Evolutionary conservation across 1,139 yeast species (phyloP).

Genomic region (Taphrina communis): DNA sequence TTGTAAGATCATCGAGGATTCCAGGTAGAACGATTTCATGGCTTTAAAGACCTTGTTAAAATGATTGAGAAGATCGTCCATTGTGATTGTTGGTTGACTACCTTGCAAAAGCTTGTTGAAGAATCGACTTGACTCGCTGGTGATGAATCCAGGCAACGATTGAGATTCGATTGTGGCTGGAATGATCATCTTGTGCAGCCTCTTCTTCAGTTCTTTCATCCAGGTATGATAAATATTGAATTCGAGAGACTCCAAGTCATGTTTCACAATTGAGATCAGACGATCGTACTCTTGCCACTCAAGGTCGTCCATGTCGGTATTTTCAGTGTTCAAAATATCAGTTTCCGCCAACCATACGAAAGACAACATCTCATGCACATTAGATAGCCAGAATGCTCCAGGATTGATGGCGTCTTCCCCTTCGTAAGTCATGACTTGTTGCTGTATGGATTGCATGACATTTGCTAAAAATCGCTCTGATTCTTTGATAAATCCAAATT

Average conservation of each 20-base stretch:
- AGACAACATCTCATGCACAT: constrained; percentile 92
- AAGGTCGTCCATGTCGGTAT: constrained; percentile 81
- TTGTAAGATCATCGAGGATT: constrained; percentile 80
- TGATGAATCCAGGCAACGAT: constrained; percentile 93
- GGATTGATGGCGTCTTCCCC: constrained; percentile 88
- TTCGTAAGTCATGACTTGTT: constrained; percentile 56
- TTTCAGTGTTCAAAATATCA: constrained; percentile 77
- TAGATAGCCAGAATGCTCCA: constrained; percentile 98
- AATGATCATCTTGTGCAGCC: constrained; percentile 86
- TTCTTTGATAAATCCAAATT: constrained; percentile 89
- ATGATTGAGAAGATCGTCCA: constrained; percentile 92
- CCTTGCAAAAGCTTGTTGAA: constrained; percentile 78
- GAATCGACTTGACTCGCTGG: constrained; percentile 85
- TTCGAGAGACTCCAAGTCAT: constrained; percentile 90
- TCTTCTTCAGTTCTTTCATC: constrained; percentile 95
- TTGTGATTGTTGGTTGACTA: constrained; percentile 70
- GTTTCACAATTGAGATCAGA: constrained; percentile 88
- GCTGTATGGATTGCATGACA: constrained; percentile 85
- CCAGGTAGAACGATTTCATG: constrained; percentile 88
- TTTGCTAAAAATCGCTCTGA: constrained; percentile 91
- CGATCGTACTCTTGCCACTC: constrained; percentile 91
- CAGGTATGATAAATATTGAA: constrained; percentile 95
- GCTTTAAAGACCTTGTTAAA: constrained; percentile 93
- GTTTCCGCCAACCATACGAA: constrained; percentile 93
- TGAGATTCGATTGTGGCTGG: constrained; percentile 94